phyloP scores from a whole-genome alignment of 2,329 filamentous ascomycete genomes.

The Pseudocercospora eumusae region DNA sequence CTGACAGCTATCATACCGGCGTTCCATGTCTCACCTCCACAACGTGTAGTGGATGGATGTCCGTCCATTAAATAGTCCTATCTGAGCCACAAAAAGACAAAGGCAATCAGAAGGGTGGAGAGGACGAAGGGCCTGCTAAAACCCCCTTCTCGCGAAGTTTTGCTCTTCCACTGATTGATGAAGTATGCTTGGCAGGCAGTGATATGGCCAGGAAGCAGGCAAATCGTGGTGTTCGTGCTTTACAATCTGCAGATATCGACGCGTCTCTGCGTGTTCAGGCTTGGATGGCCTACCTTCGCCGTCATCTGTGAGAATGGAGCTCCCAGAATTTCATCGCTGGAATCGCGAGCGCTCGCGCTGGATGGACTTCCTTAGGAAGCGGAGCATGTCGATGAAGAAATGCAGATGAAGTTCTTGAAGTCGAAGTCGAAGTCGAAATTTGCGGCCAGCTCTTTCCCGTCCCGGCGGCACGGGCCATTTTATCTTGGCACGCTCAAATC shows the following conservation, averaged over 20 bases:
- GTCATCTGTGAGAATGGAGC: accelerated
- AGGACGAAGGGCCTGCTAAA: slow-evolving; percentile 56
- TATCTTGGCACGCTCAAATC: slow-evolving; percentile 11
- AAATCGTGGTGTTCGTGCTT: slow-evolving; percentile 48
- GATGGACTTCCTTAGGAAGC: too few relatives aligned
- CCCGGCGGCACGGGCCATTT: background rate
- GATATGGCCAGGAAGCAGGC: slow-evolving; percentile 52
- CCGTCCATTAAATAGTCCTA: slow-evolving; percentile 53
- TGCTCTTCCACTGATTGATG: slow-evolving; percentile 54
- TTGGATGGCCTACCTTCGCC: background rate
- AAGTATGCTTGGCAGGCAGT: slow-evolving; percentile 54
- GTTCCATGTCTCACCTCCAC: too few relatives aligned
- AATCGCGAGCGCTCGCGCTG: too few relatives aligned
- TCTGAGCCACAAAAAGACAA: slow-evolving; percentile 40
- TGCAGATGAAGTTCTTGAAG: background rate
- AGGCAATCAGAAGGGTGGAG: slow-evolving; percentile 52
- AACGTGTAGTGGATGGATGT: slow-evolving; percentile 44
- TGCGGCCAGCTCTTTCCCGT: background rate
- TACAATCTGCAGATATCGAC: background rate
- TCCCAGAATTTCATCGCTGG: background rate
- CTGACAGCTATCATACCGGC: too few relatives aligned
- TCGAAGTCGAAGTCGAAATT: slow-evolving; percentile 6
- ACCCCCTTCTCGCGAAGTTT: slow-evolving; percentile 40
- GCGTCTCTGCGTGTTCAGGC: background rate
- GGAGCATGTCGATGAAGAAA: background rate